Evolutionary conservation across 164 flowering plant species (phyloP), one percentile per base, ranked within the genome.

Genomic region (Nymphaea colorata): DNA sequence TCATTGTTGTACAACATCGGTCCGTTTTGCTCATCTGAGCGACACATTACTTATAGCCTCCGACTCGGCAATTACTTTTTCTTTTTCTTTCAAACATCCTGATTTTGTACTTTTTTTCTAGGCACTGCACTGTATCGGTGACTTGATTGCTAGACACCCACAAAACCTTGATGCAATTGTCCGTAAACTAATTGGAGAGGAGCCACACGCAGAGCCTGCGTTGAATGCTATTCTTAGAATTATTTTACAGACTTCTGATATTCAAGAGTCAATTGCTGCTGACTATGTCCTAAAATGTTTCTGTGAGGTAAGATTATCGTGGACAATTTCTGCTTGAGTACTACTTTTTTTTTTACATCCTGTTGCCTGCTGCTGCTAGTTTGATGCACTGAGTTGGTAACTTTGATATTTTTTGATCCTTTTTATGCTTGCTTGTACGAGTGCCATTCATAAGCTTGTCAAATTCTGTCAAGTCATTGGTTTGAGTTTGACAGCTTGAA

Each of bases 121-220:
- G 98, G 94, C 97, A 67, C 79, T 95, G 11, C 80, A 76, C 65
- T 85, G 96, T 81, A 86, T 88, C 79, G 96, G 99, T 66, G 86
- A 84, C 82, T 76, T 95, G 71, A 79, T 95, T 78, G 71, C 81
- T 62, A 80, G 82, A 64, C 85, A 88, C 75, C 83, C 87, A 44
- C 85, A 87, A 73, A 90, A 90, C 77, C 81, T 73, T 47, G 94
- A 87, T 66, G 79, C 70, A 61, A 84, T 95, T 74, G 83, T 87
- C 42, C 83, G 82, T 69, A 92, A 88, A 82, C 76, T 81, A 55
- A 90, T 95, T 76, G 98, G 98, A 69, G 98, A 90, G 75, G 90
- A 85, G 70, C 87, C 88, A 67, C 87, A 87, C 43, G 75, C 74
- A 67, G 94, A 90, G 74, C 87, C 91, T 74, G 95, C 97, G 62